Evolutionary conservation across 2,329 filamentous ascomycete species (phyloP).

Genomic region (Verticillium zaregamsianum): DNA sequence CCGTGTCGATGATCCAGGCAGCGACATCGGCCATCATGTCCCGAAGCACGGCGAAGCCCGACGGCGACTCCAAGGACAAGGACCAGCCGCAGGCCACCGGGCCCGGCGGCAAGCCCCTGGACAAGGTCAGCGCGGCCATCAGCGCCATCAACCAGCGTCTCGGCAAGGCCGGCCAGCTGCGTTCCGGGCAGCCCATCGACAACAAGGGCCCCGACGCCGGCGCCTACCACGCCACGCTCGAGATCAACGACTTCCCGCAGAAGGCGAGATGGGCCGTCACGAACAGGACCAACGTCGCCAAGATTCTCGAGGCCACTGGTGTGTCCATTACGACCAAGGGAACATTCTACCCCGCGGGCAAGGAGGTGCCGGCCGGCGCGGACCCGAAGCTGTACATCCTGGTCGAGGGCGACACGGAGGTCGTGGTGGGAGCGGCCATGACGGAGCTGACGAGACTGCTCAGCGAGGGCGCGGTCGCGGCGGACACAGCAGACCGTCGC

Average conservation of each 20-base stretch:
- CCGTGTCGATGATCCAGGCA: constrained; percentile 60
- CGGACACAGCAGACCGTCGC: constrained; percentile 79
- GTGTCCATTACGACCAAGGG: constrained; percentile 98
- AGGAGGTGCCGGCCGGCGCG: constrained; percentile 69
- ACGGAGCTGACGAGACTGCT: constrained; percentile 82
- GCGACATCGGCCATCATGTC: constrained; percentile 55
- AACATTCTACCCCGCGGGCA: constrained; percentile 78
- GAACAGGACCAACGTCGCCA: constrained; percentile 96
- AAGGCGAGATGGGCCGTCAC: constrained; percentile 98
- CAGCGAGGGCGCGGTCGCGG: constrained; percentile 85
- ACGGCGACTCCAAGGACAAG: constrained; percentile 29
- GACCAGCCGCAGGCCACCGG: constrained; percentile 49
- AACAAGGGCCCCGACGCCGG: constrained; percentile 98
- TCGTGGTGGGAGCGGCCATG: constrained; percentile 87
- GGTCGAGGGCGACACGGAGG: constrained; percentile 94
- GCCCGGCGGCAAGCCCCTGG: constrained; percentile 62
- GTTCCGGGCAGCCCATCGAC: constrained; percentile 90
- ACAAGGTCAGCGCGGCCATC: constrained; percentile 86
- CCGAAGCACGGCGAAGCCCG: constrained; percentile 45
- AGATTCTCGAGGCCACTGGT: constrained; percentile 91
- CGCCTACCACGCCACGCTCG: constrained; percentile 91
- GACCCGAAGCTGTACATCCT: constrained; percentile 97
- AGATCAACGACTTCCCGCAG: constrained; percentile 99
- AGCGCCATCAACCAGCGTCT: constrained; percentile 87
- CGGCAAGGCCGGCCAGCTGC: constrained; percentile 82